These are phyloP conservation scores for Alternaria sp. DNA, from an alignment of 2,329 filamentous ascomycete genomes.

Conservation along the genomic window DNA sequence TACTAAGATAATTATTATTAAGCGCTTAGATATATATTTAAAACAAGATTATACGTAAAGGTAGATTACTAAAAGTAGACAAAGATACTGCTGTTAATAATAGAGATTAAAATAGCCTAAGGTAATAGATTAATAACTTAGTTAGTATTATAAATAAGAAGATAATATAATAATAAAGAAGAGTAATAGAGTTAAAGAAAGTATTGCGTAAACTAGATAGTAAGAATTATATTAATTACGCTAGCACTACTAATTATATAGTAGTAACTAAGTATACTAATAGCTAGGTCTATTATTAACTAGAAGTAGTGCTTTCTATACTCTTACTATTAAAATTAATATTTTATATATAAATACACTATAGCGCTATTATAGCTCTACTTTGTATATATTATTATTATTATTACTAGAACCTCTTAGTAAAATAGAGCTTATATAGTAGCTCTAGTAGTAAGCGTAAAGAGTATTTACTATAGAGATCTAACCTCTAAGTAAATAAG, in stretches of 20 bases:
- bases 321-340: not conserved
- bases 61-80: not conserved
- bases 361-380: not conserved
- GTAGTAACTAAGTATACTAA: not conserved
- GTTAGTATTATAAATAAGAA: not conserved
- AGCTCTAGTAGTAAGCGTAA: too few species aligned
- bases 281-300: not conserved
- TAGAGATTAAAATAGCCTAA: not conserved
- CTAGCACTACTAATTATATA: not conserved
- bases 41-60: not conserved
- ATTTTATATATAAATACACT: not conserved
- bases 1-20: not conserved
- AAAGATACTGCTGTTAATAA: not conserved
- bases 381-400: not conserved
- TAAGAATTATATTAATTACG: not conserved
- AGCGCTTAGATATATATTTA: not conserved
- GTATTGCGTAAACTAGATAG: not conserved
- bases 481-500: too few species aligned
- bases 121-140: accelerated
- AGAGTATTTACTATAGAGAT: too few species aligned
- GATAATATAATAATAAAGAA: not conserved
- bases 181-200: not conserved
- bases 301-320: accelerated
- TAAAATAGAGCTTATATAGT: too few species aligned
- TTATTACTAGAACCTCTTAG: too few species aligned